Evolutionary conservation across 352 stramenopile genomes (phyloP), one percentile per base, ranked within the genome.

Genomic region (Globisporangium viniferum): DNA sequence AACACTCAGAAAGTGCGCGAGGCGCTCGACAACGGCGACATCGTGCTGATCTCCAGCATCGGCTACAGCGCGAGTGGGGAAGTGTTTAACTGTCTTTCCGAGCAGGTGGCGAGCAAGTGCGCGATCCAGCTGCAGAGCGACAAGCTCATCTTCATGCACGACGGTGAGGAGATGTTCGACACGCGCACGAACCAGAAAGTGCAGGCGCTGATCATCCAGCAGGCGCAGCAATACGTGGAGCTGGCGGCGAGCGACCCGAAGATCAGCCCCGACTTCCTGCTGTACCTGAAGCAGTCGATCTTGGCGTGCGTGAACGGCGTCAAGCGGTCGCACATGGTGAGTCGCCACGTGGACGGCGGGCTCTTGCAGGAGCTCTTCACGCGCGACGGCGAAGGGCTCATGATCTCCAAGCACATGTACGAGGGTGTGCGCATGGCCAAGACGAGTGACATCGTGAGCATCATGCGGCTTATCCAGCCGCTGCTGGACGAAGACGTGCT

Each of bases 331-430:
- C 90, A 97, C 62, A 67, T 97, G 58, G 89, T 97, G 27, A 95
- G 84, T 49, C 86, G 90, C 51, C 86, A 96, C 64, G 81, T 93
- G 6, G 84, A 97, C 60, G 90, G 90, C 44, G 95, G 91, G 3
- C 76, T 99, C 39, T 76, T 99, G 27, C 90, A 98, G 73, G 97
- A 99, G 77, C 82, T 99, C n/a, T 99, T 98, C 75, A 99, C 97
- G 24, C 92, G 96, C 59, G 97, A 99, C 77, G 97, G 97, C 56
- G 88, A 95, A 68, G 97, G 97, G 10, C 94, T 98, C 33, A 97
- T 99, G 74, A 98, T 99, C 73, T 98, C 90, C 41, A 91, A 97
- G 73, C 94, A 99, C 76, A 94, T 99, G 72, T 99, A 99, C 74
- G 97, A 99, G 77, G 94, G 95, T 24, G 97, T 98, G 64, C 88